Percentiles rank a stretch among this genome's conserved stretches.
Evolutionary conservation across 768 basidiomycete genomes (phyloP).

Genomic region (Amanita exitialis): DNA sequence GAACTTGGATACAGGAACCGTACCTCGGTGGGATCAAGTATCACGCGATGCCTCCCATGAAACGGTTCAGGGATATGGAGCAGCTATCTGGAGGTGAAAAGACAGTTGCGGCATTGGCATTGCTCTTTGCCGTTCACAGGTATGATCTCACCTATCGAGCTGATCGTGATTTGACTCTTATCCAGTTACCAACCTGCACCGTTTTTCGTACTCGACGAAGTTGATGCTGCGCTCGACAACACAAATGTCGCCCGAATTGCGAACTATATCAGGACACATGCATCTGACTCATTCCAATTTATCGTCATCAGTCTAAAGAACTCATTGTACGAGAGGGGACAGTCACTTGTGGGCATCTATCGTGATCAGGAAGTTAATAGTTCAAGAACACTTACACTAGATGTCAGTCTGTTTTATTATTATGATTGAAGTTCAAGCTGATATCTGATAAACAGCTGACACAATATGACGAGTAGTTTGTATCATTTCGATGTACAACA

Average conservation of each 20-base stretch:
- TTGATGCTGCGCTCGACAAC: conserved; percentile 95
- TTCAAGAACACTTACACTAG: conserved; percentile 83
- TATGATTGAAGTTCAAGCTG: background rate
- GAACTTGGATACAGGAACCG: conserved; percentile 16
- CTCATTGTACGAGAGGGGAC: conserved; percentile 82
- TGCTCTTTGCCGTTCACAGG: conserved; percentile 97
- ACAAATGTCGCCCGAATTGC: conserved; percentile 98
- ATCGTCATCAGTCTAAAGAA: conserved; percentile 96
- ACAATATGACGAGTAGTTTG: background rate
- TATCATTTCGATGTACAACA: background rate
- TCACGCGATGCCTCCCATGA: conserved; percentile 99
- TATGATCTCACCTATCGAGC: conserved; percentile 12
- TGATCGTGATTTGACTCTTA: background rate
- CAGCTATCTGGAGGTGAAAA: conserved; percentile 98
- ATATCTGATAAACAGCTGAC: background rate
- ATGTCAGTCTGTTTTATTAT: conserved; percentile 40
- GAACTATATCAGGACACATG: conserved; percentile 81
- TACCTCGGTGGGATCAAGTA: conserved; percentile 73
- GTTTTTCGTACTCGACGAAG: conserved; percentile 98
- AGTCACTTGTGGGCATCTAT: conserved; percentile 89
- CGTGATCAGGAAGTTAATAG: conserved; percentile 92
- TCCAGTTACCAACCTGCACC: conserved; percentile 89
- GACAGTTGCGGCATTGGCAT: conserved; percentile 94
- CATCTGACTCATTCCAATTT: conserved; percentile 85
- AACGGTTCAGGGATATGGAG: conserved; percentile 98